A percentile compares a stretch with the other conserved stretches of the same genome.
phyloP scores from a whole-genome alignment of 2,329 filamentous ascomycete species.

The Arthrobotrys pseudoclavata region DNA sequence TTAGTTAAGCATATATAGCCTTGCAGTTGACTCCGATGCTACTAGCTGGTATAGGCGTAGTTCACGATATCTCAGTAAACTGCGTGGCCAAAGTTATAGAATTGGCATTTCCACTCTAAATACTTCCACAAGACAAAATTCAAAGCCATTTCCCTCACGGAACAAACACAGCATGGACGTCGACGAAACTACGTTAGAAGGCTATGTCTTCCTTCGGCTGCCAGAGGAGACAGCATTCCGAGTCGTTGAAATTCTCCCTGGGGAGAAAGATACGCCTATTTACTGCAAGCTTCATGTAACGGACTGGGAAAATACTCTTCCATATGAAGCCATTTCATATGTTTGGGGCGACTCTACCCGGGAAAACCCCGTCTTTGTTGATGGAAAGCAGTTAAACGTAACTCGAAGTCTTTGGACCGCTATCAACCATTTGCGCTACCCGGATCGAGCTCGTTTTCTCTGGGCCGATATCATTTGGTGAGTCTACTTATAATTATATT shows the following conservation, averaged over 20 bases:
- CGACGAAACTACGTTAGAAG: slow-evolving; percentile 29
- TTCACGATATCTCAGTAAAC: neutral
- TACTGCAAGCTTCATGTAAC: slow-evolving; percentile 56
- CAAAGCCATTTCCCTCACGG: too few species aligned
- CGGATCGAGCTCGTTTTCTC: slow-evolving; percentile 55
- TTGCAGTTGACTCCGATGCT: neutral
- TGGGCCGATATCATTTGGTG: slow-evolving; percentile 62
- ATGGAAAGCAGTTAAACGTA: slow-evolving; percentile 59
- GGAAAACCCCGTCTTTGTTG: slow-evolving; percentile 49
- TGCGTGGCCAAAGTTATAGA: neutral
- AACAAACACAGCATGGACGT: slow-evolving; percentile 1
- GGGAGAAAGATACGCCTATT: slow-evolving; percentile 56
- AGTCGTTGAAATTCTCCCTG: slow-evolving; percentile 60
- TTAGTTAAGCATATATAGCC: slow-evolving; percentile 9
- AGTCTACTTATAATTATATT: neutral
- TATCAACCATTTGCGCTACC: slow-evolving; percentile 60
- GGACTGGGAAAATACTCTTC: slow-evolving; percentile 50
- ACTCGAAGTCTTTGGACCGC: slow-evolving; percentile 60
- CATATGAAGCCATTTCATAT: slow-evolving; percentile 64
- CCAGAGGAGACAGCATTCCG: slow-evolving; percentile 59
- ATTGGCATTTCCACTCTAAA: neutral
- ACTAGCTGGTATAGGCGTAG: neutral
- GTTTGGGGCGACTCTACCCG: slow-evolving; percentile 62
- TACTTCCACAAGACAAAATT: too few species aligned
- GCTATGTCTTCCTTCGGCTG: slow-evolving; percentile 32